A percentile compares a stretch with the other conserved stretches of the same genome.
phyloP scores from a whole-genome alignment of 495 filamentous ascomycete species.

The Penicillium cinerascens region DNA sequence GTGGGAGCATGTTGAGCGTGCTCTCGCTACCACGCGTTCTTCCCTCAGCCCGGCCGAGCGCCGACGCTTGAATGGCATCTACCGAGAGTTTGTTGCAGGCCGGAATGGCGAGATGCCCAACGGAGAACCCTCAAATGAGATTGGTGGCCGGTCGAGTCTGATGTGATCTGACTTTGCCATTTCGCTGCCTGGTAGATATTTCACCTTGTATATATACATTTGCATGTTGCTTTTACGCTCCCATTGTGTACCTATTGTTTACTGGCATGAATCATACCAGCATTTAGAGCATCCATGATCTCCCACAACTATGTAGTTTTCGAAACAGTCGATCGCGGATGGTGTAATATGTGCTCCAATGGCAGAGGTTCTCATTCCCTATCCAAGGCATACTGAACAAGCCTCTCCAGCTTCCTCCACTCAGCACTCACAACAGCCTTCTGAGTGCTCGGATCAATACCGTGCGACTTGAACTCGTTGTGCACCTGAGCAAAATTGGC shows the following conservation, averaged over 20 bases:
- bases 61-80: slow-evolving; percentile 70
- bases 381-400: slow-evolving; percentile 27
- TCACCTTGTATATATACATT: slow-evolving; percentile 21
- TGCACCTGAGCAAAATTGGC: slow-evolving; percentile 31
- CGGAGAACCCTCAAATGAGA: slow-evolving; percentile 83
- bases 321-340: neutral
- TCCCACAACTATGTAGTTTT: neutral
- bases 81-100: slow-evolving; percentile 85
- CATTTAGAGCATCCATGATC: neutral
- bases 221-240: neutral
- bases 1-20: slow-evolving; percentile 81
- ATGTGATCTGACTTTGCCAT: slow-evolving; percentile 57
- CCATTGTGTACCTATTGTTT: slow-evolving; percentile 8
- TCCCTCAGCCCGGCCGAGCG: slow-evolving; percentile 77
- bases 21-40: slow-evolving; percentile 72
- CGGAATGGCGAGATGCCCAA: slow-evolving; percentile 92
- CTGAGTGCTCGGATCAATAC: slow-evolving; percentile 28
- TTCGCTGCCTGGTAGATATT: slow-evolving; percentile 3
- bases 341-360: neutral
- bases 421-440: slow-evolving; percentile 24
- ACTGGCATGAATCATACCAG: neutral
- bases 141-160: slow-evolving; percentile 87
- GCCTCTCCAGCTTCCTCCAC: slow-evolving; percentile 35
- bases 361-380: slow-evolving; percentile 10
- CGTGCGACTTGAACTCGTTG: slow-evolving; percentile 27